Percentiles rank a stretch among this genome's conserved stretches.
phyloP scores from a whole-genome alignment of 208 protist genomes.

The Acanthamoeba triangularis region DNA sequence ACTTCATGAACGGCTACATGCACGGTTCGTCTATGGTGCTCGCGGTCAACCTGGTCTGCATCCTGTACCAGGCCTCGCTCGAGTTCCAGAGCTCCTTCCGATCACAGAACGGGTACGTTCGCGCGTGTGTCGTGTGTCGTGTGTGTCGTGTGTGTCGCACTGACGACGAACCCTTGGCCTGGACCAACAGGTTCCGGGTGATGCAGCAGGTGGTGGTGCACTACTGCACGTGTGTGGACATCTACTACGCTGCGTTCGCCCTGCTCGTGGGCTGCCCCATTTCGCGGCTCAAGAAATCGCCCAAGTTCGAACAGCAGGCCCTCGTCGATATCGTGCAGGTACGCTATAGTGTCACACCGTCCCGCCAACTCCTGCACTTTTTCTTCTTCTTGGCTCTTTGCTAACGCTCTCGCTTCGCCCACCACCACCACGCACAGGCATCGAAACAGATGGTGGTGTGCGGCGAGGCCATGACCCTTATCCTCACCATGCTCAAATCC shows the following conservation, averaged over 20 bases:
- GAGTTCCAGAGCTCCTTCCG: conserved; percentile 64
- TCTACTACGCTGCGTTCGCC: conserved; percentile 59
- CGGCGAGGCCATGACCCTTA: conserved; percentile 58
- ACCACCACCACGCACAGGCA: background rate
- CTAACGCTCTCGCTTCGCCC: background rate
- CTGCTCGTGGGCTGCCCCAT: conserved; percentile 63
- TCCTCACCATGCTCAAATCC: conserved; percentile 65
- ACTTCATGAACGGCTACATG: conserved; percentile 76
- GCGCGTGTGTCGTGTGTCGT: background rate
- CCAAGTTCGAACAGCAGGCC: conserved; percentile 1
- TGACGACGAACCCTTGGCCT: background rate
- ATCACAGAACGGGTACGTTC: conserved; percentile 43
- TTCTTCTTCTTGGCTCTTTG: background rate
- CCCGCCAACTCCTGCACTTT: background rate
- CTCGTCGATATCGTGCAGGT: conserved; percentile 44
- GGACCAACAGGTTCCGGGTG: conserved; percentile 10
- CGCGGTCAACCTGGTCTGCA: conserved; percentile 44
- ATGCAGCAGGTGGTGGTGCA: conserved; percentile 69
- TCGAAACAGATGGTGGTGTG: conserved; percentile 73
- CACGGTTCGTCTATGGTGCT: conserved; percentile 70
- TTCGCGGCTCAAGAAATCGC: conserved; percentile 29
- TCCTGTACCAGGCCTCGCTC: conserved; percentile 63
- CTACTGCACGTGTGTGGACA: conserved; percentile 63
- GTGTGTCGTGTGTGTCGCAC: background rate
- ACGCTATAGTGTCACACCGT: background rate